Evolutionary conservation across 345 rosid species (phyloP).

Genomic region (Populus alba): DNA sequence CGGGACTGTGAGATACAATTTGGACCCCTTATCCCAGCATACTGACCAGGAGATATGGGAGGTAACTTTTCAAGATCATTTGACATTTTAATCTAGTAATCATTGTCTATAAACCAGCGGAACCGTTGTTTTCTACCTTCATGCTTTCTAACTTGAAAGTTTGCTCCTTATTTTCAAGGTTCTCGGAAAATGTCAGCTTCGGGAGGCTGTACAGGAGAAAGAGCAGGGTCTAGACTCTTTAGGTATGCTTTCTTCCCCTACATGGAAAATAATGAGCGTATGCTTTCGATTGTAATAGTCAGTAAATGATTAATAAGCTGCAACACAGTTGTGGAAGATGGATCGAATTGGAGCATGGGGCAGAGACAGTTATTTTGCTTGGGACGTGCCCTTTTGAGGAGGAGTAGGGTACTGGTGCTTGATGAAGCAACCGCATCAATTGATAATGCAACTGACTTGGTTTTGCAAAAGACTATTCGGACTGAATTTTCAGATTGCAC

Average conservation of each 20-base stretch:
- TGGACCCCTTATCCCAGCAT: conserved; percentile 77
- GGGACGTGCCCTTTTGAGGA: conserved; percentile 87
- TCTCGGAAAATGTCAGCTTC: conserved; percentile 81
- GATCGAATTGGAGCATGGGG: conserved; percentile 98
- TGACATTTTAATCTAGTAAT: not conserved
- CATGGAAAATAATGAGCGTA: no score
- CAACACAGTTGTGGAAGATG: conserved; percentile 73
- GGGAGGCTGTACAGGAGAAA: conserved; percentile 74
- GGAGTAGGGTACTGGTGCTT: conserved; percentile 75
- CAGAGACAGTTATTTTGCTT: conserved; percentile 85
- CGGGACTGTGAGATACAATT: conserved; percentile 86
- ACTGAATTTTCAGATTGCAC: conserved; percentile 76
- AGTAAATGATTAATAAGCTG: not conserved
- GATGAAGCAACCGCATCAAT: conserved; percentile 98
- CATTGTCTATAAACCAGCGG: not conserved
- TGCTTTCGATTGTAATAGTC: not conserved
- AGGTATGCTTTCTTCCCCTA: conserved; percentile 40
- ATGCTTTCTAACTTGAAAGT: not conserved
- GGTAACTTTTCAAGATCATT: conserved; percentile 35
- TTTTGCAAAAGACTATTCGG: conserved; percentile 77
- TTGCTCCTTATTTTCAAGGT: conserved; percentile 41
- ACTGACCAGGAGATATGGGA: conserved; percentile 90
- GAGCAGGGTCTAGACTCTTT: conserved; percentile 64
- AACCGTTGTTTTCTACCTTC: not conserved
- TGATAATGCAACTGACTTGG: conserved; percentile 85